Evolutionary conservation across 1,139 yeast species (phyloP), one percentile per base, ranked within the genome.

Genomic region (Candida buenavistaensis): DNA sequence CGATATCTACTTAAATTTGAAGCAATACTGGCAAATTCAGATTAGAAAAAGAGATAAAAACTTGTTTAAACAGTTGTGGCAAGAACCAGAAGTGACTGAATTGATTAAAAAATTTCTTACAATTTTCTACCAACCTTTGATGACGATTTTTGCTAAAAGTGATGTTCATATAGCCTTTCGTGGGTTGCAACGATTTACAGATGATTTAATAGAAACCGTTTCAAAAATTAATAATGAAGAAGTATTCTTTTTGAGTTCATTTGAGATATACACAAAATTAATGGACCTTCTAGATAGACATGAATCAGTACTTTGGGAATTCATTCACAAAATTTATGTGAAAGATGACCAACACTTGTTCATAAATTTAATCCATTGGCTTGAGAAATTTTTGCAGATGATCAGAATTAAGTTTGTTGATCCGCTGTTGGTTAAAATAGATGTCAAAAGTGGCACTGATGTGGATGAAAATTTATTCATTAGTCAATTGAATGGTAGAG

Each of bases 111-210:
- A 85, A 37, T 66, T 87, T 25, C 70, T 90, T 27, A 75, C 89
- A 0, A 72, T 88, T 37, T 84, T 90, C 47, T 89, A 89, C 55
- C 88, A 86, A 44, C 97, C 97, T 1, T 64, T 90, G 52, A 85
- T 89, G 44, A 73, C 72, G 28, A 70, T 90, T 1, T 85, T 90
- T 61, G 80, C 82, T 41, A 75, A 78, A 34, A 88, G 96, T 17
- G 80, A 83, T 42, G 73, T 90, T 43, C 87, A 88, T 50, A 58
- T 83, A 26, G 88, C 90, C 9, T 76, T 90, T 41, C 79, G 74
- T 22, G 84, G 85, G 42, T 76, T 85, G 44, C 89, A 87, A 45
- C 64, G 61, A 33, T 90, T 89, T 48, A 74, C 82, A 73, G 75
- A 75, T 45, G 97, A 89, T 48, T 60, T 89, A 50, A 66, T 90